Conservation (phyloP, 768 basidiomycete species). For the Collybiopsis confluens region DNA sequence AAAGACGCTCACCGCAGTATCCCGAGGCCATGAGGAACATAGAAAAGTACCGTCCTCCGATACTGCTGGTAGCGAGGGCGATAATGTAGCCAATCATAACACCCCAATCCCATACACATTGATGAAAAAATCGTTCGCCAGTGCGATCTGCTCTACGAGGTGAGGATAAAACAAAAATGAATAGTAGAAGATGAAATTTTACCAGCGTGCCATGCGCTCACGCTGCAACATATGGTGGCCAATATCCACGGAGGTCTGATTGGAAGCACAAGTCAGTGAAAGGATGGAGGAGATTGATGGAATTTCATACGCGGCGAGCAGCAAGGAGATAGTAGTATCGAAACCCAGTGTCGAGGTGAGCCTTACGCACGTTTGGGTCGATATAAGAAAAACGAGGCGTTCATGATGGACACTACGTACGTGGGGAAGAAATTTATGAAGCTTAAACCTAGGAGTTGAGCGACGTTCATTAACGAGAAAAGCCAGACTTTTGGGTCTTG, state of each 20-base stretch:
- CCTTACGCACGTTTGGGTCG: not conserved
- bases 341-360: constrained; percentile 7
- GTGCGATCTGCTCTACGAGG: constrained; percentile 34
- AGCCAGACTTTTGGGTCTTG: constrained; percentile 50
- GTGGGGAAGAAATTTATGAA: constrained; percentile 61
- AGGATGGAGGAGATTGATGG: too few relatives aligned
- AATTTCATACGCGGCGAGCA: constrained; percentile 7
- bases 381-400: not conserved
- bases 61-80: constrained; percentile 34
- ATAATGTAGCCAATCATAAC: constrained; percentile 42
- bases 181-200: not conserved
- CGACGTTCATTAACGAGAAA: constrained; percentile 48
- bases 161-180: not conserved
- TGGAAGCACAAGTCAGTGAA: not conserved
- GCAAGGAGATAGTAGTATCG: constrained; percentile 4
- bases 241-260: constrained; percentile 10
- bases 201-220: constrained; percentile 10
- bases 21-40: constrained; percentile 46
- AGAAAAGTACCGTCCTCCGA: constrained; percentile 37
- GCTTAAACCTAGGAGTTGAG: constrained; percentile 51
- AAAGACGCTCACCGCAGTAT: constrained; percentile 28
- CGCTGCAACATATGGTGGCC: constrained; percentile 1
- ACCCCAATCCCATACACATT: constrained; percentile 35
- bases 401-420: constrained; percentile 20
- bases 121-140: constrained; percentile 46